phyloP scores from a whole-genome alignment of 257 asterid species.

The Nicotiana knightiana region DNA sequence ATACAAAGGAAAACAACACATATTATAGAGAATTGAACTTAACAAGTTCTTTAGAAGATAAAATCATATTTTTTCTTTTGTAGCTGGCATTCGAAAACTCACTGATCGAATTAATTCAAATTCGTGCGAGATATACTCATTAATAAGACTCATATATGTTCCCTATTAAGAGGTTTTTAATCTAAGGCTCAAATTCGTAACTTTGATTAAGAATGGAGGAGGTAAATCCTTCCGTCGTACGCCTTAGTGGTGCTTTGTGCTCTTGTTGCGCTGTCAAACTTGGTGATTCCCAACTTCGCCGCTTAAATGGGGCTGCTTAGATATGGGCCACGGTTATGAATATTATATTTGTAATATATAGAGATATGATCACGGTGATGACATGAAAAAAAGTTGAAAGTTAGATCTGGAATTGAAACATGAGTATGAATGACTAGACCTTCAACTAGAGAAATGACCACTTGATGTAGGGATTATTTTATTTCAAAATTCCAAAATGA shows the following conservation, averaged over 20 bases:
- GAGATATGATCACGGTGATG: constrained; percentile 9
- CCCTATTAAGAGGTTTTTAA: too few species aligned
- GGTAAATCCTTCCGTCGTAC: too few species aligned
- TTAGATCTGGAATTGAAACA: not conserved
- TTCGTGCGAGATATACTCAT: not conserved
- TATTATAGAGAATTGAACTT: not conserved
- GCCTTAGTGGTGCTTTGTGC: not conserved
- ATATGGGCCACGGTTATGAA: not conserved
- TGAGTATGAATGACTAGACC: constrained; percentile 32
- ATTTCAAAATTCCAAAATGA: not conserved
- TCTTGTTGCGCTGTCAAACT: not conserved
- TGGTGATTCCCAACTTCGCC: not conserved
- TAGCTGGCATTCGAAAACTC: not conserved
- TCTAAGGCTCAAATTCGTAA: too few species aligned
- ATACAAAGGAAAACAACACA: not conserved
- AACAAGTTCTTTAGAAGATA: not conserved
- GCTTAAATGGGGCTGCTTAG: not conserved
- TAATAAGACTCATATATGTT: not conserved
- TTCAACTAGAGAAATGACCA: constrained; percentile 19
- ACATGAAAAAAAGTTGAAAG: not conserved
- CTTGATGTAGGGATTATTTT: not conserved
- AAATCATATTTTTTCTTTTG: not conserved
- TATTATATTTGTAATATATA: not conserved
- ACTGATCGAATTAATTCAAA: not conserved
- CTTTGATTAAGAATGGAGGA: too few species aligned